phyloP scores from a whole-genome alignment of 768 basidiomycete species.

The Termitomyces sp. region DNA sequence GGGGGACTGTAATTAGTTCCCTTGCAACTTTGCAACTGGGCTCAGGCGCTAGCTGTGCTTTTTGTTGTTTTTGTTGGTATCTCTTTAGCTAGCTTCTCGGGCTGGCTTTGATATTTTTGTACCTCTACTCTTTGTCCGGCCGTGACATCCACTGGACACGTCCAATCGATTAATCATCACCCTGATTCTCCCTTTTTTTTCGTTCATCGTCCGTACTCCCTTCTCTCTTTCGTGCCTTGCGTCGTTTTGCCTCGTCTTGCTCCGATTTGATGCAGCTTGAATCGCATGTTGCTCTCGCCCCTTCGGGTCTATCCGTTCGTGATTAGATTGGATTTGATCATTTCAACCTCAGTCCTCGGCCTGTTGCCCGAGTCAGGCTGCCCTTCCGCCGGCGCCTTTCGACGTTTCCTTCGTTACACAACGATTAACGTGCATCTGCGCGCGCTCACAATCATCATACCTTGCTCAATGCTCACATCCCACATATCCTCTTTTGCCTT shows the following conservation, averaged over 20 bases:
- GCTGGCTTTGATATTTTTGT: constrained; percentile 15
- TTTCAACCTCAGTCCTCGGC: no score
- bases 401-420: no score
- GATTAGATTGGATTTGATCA: no score
- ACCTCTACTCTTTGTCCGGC: constrained; percentile 9
- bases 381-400: no score
- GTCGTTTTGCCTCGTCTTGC: background rate
- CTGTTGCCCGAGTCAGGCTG: no score
- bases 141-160: no score
- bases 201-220: background rate
- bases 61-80: constrained; percentile 10
- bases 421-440: no score
- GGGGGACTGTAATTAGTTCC: constrained; percentile 42
- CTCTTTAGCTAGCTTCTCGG: constrained; percentile 7
- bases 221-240: background rate
- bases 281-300: background rate
- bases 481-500: no score
- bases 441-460: no score
- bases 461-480: no score
- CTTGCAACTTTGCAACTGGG: constrained; percentile 23
- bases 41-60: constrained; percentile 6
- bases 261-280: background rate
- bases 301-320: background rate
- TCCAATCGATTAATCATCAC: no score
- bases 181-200: background rate